Base-by-base conservation (phyloP, 2,329 filamentous ascomycete species). In the Triangularia setosa region DNA sequence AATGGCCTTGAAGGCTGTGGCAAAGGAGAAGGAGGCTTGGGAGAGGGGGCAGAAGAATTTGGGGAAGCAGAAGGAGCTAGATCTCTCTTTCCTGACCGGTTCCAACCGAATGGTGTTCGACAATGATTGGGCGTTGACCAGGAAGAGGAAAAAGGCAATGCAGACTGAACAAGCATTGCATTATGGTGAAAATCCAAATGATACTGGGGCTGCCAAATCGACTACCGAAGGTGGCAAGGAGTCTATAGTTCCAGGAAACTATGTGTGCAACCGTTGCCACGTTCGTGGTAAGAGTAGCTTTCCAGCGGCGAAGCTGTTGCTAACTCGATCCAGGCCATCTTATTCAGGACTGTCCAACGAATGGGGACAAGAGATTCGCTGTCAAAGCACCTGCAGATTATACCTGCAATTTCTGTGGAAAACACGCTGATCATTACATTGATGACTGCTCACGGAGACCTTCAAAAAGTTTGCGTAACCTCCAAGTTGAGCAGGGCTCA, bases 271-370 rank as follows among this genome's bases (percentile, higher is more conserved):
- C 8, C 74, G 75, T 53, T 79, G 77, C 64, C 24, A 68, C 12
- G 18, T 69, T 12, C 65, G 68, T 68, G 76, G 76, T 75, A 70
- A 67, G 73, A 44, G 16, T 33, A 35, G 14, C 14, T 21, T 25
- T 16, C n/a, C 48, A 14, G 14, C 16, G 2, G 8, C 11, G 40
- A 48, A 21, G 11, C n/a, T 23, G 25, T 28, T 12, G 33, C 60
- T 66, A 12, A 65, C 11, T 8, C 21, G 23, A n/a, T 27, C n/a
- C 12, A 81, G 79, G 78, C 25, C 79, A 81, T 65, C 73, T 68
- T 64, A 68, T 79, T 18, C 70, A 75, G 59, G 33, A 71, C 1
- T 81, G 79, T 60, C 79, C 79, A 18, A 81, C 79, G 1, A 79
- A 78, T 64, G 53, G 80, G n/a, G 76, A 81, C 62, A 75, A 77